These are phyloP conservation scores for Fusarium sacchari DNA, from an alignment of 2,329 filamentous ascomycete species.

Conservation along the genomic window DNA sequence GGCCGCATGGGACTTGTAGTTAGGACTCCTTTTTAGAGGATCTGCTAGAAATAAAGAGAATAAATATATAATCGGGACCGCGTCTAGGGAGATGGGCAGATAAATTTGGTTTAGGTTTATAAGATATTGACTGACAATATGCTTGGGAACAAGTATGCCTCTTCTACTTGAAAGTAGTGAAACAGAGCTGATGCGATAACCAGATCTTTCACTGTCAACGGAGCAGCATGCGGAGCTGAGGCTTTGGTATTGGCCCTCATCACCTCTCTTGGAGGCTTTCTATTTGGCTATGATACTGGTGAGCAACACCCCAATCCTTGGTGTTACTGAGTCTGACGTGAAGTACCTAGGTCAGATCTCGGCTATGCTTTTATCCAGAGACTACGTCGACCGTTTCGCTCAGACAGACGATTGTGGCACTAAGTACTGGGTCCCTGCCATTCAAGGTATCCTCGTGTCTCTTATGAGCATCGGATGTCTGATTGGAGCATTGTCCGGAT, in stretches of 20 bases:
- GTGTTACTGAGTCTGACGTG: not conserved
- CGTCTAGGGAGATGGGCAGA: not conserved
- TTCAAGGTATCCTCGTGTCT: slow-evolving; percentile 64
- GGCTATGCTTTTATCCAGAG: slow-evolving; percentile 58
- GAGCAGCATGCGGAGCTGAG: slow-evolving; percentile 54
- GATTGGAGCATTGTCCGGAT: slow-evolving; percentile 63
- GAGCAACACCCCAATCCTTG: slow-evolving; percentile 44
- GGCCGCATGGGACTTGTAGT: not conserved
- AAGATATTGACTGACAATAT: slow-evolving; percentile 1
- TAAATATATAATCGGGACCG: not conserved
- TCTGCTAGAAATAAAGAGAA: not conserved
- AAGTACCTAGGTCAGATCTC: slow-evolving; percentile 63
- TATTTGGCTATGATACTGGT: slow-evolving; percentile 74
- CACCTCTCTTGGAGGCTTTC: slow-evolving; percentile 68
- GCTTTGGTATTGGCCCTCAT: slow-evolving; percentile 58
- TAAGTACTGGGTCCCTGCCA: slow-evolving; percentile 54
- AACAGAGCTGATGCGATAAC: not conserved
- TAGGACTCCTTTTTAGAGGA: not conserved
- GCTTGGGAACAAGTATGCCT: slow-evolving; percentile 18
- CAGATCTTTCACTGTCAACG: slow-evolving; percentile 55
- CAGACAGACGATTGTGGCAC: slow-evolving; percentile 58
- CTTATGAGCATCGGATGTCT: slow-evolving; percentile 66
- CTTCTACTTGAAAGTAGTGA: not conserved
- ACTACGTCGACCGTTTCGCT: slow-evolving; percentile 67
- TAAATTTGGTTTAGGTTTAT: not conserved